phyloP scores from a whole-genome alignment of 1,284 basidiomycete genomes.

The Exobasidium cylindrosporum region DNA sequence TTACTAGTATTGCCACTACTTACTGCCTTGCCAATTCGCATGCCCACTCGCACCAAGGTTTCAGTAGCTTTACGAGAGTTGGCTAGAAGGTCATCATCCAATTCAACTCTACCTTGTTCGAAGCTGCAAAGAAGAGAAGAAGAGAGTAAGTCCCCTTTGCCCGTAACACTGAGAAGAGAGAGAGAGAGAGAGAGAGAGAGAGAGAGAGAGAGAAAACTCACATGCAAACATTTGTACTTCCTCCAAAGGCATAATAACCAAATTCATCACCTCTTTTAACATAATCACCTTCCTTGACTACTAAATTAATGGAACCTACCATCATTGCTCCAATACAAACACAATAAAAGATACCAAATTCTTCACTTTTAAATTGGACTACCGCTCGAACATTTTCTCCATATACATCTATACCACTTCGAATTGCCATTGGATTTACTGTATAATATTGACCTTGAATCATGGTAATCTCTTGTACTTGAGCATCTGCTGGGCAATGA shows the following conservation, averaged over 20 bases:
- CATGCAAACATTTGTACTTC: conserved; percentile 39
- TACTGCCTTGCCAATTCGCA: conserved; percentile 28
- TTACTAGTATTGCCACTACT: too few species aligned
- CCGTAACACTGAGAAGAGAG: too few species aligned
- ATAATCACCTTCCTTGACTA: conserved; percentile 75
- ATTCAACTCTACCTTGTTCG: conserved; percentile 74
- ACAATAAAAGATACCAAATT: conserved; percentile 21
- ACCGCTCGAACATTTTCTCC: conserved; percentile 75
- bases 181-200: background rate
- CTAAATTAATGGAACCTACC: conserved; percentile 69
- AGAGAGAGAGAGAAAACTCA: background rate
- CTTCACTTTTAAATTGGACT: conserved; percentile 54
- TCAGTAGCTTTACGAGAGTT: conserved; percentile 67
- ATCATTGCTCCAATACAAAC: conserved; percentile 58
- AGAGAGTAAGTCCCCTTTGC: background rate
- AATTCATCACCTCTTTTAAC: conserved; percentile 83
- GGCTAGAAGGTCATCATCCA: conserved; percentile 85
- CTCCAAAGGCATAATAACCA: conserved; percentile 61
- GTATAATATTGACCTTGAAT: conserved; percentile 55
- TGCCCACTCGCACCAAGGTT: conserved; percentile 67
- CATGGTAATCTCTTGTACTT: conserved; percentile 59
- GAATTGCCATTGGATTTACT: conserved; percentile 74
- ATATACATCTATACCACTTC: conserved; percentile 79
- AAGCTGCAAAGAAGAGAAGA: conserved; percentile 18
- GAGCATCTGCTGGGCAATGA: conserved; percentile 84